Conservation (phyloP, 2,329 filamentous ascomycete genomes). For the Nemania bipapillata region DNA sequence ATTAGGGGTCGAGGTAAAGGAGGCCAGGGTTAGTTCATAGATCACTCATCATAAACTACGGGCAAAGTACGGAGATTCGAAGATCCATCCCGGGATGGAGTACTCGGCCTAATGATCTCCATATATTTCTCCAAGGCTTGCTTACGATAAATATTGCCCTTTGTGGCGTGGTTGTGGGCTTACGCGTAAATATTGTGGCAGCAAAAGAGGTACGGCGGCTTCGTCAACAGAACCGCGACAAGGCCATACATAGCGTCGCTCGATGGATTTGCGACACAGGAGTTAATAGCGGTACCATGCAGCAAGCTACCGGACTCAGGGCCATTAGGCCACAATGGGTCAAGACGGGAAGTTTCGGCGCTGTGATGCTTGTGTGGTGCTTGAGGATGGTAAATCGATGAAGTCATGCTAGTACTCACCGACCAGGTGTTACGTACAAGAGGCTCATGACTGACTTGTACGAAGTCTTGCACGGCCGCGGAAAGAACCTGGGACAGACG, state of each 20-base stretch:
- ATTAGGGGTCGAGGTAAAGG: background rate
- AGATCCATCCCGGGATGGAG: background rate
- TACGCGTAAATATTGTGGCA: background rate
- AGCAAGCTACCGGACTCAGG: background rate
- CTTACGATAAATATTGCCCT: background rate
- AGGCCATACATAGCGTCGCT: background rate
- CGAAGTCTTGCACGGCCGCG: background rate
- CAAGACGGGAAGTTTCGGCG: background rate
- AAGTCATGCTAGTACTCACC: background rate
- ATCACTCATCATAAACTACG: slow-evolving; percentile 2
- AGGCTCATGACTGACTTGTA: background rate
- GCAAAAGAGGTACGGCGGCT: background rate
- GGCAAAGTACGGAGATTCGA: background rate
- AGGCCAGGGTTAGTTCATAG: background rate
- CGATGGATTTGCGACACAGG: background rate
- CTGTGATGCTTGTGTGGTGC: background rate
- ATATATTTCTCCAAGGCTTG: background rate
- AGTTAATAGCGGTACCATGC: background rate
- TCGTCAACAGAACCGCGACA: background rate
- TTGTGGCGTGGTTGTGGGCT: background rate
- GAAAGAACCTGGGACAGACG: background rate
- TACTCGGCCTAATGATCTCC: background rate
- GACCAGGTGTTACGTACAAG: background rate
- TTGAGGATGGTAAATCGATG: background rate
- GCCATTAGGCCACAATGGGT: background rate